Evolutionary conservation across 2,329 filamentous ascomycete genomes (phyloP).

Genomic region (Penicillium sp.): DNA sequence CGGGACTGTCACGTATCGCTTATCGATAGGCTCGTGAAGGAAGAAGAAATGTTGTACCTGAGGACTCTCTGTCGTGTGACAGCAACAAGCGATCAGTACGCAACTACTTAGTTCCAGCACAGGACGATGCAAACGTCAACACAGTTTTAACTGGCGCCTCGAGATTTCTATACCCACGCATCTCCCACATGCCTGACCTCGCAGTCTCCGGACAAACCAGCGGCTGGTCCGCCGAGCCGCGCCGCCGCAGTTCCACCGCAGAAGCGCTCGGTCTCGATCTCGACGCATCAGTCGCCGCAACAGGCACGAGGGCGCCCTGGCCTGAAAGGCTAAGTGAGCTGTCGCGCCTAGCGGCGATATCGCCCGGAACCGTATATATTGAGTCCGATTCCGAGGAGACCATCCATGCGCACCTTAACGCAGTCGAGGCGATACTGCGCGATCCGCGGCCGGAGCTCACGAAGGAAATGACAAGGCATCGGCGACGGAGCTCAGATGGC

Average conservation of each 20-base stretch:
- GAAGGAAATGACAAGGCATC: slow-evolving; percentile 20
- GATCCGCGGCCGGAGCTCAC: slow-evolving; percentile 27
- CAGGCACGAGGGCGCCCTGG: slow-evolving; percentile 10
- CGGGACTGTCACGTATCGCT: slow-evolving; percentile 5
- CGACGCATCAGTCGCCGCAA: not conserved
- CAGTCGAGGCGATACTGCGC: slow-evolving; percentile 36
- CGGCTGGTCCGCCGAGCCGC: slow-evolving; percentile 32
- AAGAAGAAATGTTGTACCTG: not conserved
- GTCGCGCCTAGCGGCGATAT: slow-evolving; percentile 31
- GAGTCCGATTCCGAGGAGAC: slow-evolving; percentile 13
- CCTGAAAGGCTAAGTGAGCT: slow-evolving; percentile 36
- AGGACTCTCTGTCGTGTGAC: not conserved
- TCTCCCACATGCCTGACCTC: not conserved
- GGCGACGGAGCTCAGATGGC: not conserved
- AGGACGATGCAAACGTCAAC: not conserved
- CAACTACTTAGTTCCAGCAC: not conserved
- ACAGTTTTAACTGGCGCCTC: not conserved
- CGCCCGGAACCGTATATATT: not conserved
- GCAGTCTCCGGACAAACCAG: slow-evolving; percentile 8
- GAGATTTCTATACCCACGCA: not conserved
- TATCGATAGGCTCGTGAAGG: slow-evolving; percentile 17
- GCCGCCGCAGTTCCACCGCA: slow-evolving; percentile 19
- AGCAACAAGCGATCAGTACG: not conserved
- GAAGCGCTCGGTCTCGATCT: slow-evolving; percentile 6
- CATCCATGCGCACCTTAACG: slow-evolving; percentile 41